Evolutionary conservation across 768 basidiomycete species (phyloP).

Genomic region (Candolleomyces eurysporus): DNA sequence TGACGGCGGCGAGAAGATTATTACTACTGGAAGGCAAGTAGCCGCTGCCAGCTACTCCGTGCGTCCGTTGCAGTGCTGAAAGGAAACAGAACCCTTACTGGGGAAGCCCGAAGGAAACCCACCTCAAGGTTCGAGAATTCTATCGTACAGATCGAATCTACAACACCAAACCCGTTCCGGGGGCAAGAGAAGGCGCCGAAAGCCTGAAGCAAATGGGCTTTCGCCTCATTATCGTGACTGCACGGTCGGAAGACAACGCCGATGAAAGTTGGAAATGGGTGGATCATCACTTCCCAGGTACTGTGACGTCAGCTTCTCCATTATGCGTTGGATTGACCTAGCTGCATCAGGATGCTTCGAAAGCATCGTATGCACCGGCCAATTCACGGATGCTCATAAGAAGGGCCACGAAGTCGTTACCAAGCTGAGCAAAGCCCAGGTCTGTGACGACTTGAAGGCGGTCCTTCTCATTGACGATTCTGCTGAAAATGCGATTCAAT

Average conservation of each 20-base stretch:
- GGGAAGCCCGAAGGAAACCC: conserved; percentile 59
- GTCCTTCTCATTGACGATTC: conserved; percentile 78
- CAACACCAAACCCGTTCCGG: conserved; percentile 51
- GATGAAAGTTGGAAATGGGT: conserved; percentile 68
- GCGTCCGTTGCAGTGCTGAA: background rate
- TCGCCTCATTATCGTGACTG: conserved; percentile 72
- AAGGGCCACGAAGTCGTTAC: conserved; percentile 44
- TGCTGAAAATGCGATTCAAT: conserved; percentile 69
- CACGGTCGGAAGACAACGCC: conserved; percentile 54
- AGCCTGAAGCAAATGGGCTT: conserved; percentile 62
- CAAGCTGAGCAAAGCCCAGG: conserved; percentile 70
- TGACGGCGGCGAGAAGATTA: conserved; percentile 44
- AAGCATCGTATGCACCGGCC: conserved; percentile 69
- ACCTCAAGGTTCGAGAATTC: conserved; percentile 56
- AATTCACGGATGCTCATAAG: conserved; percentile 58
- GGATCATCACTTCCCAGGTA: conserved; percentile 61
- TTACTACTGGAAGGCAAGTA: conserved; percentile 71
- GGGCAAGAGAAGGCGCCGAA: conserved; percentile 57
- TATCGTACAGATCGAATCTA: conserved; percentile 52
- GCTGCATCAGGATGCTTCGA: conserved; percentile 47
- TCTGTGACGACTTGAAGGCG: conserved; percentile 63
- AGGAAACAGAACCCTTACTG: conserved; percentile 50
- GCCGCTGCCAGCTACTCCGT: conserved; percentile 2
- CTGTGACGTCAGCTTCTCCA: background rate
- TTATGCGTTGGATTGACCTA: background rate